phyloP scores from a whole-genome alignment of 176 grass and related monocot genomes.

The Zea luxurians region DNA sequence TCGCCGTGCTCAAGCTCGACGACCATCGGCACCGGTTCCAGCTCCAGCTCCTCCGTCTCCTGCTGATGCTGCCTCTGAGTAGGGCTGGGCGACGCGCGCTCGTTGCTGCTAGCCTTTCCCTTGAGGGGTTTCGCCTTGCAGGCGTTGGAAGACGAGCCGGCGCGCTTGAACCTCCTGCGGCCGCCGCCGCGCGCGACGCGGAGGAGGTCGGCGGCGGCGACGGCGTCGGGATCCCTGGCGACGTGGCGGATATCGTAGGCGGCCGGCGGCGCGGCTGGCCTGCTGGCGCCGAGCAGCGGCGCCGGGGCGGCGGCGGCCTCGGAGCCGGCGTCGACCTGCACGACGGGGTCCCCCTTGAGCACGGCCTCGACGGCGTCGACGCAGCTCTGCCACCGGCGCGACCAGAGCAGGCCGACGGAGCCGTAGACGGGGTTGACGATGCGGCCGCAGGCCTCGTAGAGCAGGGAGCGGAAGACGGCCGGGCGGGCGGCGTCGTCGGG shows the following conservation, averaged over 20 bases:
- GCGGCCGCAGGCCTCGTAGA: conserved; percentile 60
- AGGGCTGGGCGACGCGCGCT: not conserved
- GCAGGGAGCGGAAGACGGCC: conserved; percentile 45
- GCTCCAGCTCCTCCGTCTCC: not conserved
- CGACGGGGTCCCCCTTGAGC: conserved; percentile 52
- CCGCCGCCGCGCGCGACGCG: conserved; percentile 36
- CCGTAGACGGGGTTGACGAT: conserved; percentile 68
- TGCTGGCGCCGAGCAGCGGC: conserved; percentile 7
- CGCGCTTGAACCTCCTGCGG: conserved; percentile 55
- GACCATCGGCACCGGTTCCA: not conserved
- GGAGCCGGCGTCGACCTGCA: conserved; percentile 33
- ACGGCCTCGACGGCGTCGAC: conserved; percentile 65
- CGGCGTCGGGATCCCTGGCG: conserved; percentile 29
- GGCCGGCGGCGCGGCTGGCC: not conserved
- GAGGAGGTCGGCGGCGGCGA: conserved; percentile 11
- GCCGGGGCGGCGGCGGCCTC: conserved; percentile 16
- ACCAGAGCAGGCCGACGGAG: conserved; percentile 67
- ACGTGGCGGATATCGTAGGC: conserved; percentile 64
- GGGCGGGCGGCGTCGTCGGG: conserved; percentile 45
- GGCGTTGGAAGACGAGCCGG: conserved; percentile 21
- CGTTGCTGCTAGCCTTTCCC: not conserved
- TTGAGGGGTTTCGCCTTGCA: not conserved
- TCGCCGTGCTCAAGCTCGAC: conserved; percentile 32
- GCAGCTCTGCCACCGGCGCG: conserved; percentile 54
- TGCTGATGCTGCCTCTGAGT: not conserved